Evolutionary conservation across 2,329 filamentous ascomycete genomes (phyloP).

Genomic region (Ceratocystis ficicola): DNA sequence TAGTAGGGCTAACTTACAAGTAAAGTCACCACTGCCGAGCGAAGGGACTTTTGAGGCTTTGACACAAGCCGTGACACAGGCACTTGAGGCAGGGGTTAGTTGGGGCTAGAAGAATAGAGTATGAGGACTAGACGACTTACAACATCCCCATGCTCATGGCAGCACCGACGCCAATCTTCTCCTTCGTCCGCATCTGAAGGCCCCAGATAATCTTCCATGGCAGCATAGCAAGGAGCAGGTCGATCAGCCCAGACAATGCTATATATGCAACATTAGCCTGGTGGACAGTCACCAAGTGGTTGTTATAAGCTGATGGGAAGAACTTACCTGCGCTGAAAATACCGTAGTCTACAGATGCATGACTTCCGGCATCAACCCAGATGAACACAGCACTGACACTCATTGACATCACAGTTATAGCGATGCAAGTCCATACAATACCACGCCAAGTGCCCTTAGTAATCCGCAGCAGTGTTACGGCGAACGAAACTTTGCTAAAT

Average conservation of each 20-base stretch:
- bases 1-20: conserved; percentile 14
- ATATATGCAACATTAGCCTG: neutral
- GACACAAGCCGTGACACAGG: conserved; percentile 28
- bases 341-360: conserved; percentile 21
- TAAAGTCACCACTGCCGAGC: conserved; percentile 24
- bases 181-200: conserved; percentile 31
- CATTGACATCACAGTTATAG: conserved; percentile 26
- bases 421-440: conserved; percentile 26
- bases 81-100: conserved; percentile 24
- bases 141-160: conserved; percentile 37
- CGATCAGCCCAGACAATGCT: conserved; percentile 31
- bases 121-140: conserved; percentile 25
- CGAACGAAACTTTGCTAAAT: conserved; percentile 29
- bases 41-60: conserved; percentile 27
- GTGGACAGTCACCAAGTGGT: neutral
- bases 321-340: conserved; percentile 23
- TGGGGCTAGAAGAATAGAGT: neutral
- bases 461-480: conserved; percentile 27
- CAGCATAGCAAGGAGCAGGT: conserved; percentile 32
- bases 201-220: conserved; percentile 34
- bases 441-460: conserved; percentile 22
- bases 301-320: neutral
- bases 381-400: conserved; percentile 24
- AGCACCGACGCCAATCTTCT: conserved; percentile 32
- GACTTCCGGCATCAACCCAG: conserved; percentile 21